Evolutionary conservation across 2,329 filamentous ascomycete species (phyloP).

Genomic region (Arthrobotrys entomopaga): DNA sequence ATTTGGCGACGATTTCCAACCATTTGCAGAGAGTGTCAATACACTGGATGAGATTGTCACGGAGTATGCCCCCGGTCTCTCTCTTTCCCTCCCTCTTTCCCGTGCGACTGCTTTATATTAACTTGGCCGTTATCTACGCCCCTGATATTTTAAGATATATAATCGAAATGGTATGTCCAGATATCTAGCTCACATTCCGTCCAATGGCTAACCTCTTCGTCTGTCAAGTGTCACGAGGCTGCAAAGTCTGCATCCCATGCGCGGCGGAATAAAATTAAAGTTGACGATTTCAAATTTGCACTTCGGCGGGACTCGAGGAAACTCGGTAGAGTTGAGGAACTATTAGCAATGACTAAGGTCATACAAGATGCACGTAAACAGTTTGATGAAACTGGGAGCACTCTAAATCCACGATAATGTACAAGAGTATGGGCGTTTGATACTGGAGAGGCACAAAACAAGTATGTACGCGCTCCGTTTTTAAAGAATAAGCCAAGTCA

Average conservation of each 20-base stretch:
- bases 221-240: constrained; percentile 68
- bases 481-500: background rate
- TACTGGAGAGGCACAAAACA: background rate
- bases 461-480: background rate
- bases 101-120: background rate
- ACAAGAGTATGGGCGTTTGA: no score
- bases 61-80: constrained; percentile 91
- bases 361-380: constrained; percentile 84
- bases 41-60: constrained; percentile 94
- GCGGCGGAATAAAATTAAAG: constrained; percentile 94
- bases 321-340: constrained; percentile 87
- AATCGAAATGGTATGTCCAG: constrained; percentile 26
- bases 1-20: constrained; percentile 79
- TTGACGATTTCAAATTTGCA: constrained; percentile 96
- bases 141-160: constrained; percentile 22
- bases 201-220: background rate
- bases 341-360: constrained; percentile 86
- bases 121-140: background rate
- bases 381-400: constrained; percentile 67
- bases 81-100: constrained; percentile 64
- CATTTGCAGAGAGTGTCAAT: constrained; percentile 83
- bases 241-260: constrained; percentile 85
- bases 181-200: background rate
- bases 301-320: constrained; percentile 85
- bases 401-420: constrained; percentile 38